Conservation (phyloP, 352 stramenopile genomes). For the Phytophthora megakarya region DNA sequence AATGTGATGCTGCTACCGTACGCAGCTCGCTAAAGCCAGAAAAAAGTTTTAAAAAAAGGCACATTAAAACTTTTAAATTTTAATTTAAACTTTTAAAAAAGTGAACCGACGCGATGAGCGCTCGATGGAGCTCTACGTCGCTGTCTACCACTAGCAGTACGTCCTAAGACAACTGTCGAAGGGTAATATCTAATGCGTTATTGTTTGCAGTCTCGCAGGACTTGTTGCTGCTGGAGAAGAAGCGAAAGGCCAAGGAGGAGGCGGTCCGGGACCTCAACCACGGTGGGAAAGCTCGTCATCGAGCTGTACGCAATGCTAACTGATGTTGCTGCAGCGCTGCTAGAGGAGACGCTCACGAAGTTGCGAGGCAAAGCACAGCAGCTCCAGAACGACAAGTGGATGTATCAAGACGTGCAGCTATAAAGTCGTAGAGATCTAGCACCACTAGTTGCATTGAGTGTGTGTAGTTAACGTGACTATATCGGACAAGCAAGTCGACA, state of each 20-base stretch:
- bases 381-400: constrained; percentile 77
- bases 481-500: constrained; percentile 8
- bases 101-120: constrained; percentile 8
- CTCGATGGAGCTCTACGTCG: constrained; percentile 9
- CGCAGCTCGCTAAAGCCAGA: too few species aligned
- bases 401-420: constrained; percentile 70
- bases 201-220: constrained; percentile 31
- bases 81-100: too few species aligned
- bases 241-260: constrained; percentile 51
- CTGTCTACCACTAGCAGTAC: not conserved
- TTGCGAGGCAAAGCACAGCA: constrained; percentile 58
- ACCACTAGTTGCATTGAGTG: constrained; percentile 8
- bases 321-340: constrained; percentile 36
- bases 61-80: too few species aligned
- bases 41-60: too few species aligned
- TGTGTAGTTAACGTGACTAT: constrained; percentile 44
- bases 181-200: too few species aligned
- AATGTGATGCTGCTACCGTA: too few species aligned
- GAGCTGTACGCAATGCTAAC: constrained; percentile 4
- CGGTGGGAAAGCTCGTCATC: constrained; percentile 30
- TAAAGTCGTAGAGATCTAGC: constrained; percentile 30
- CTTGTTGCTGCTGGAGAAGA: constrained; percentile 61
- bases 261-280: constrained; percentile 51
- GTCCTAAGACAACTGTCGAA: too few species aligned
- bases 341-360: constrained; percentile 59